Percentiles rank a stretch among this genome's conserved stretches.
Evolutionary conservation across 2,329 filamentous ascomycete species (phyloP).

Genomic region (Knufia fluminis): DNA sequence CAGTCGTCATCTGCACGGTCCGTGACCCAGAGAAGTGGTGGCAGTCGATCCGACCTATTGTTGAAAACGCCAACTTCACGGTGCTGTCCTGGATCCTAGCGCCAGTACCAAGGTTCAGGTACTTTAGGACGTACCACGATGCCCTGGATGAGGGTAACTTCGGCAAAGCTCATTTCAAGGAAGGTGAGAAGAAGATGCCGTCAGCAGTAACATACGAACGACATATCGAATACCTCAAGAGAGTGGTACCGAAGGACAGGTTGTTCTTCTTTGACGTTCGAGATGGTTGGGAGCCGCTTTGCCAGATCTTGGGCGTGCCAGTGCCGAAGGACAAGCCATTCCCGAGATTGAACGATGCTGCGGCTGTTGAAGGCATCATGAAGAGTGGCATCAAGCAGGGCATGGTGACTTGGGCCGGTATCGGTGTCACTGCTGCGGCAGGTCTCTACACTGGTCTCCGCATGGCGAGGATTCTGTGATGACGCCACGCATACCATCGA

Average conservation of each 20-base stretch:
- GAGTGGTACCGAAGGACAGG: constrained; percentile 24
- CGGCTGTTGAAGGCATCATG: constrained; percentile 21
- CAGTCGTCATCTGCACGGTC: constrained; percentile 38
- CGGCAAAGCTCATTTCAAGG: constrained; percentile 19
- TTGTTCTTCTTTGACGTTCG: constrained; percentile 31
- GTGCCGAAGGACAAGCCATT: constrained; percentile 23
- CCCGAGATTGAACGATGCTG: constrained; percentile 22
- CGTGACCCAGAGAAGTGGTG: constrained; percentile 37
- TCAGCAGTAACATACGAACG: constrained; percentile 21
- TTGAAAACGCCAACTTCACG: constrained; percentile 22
- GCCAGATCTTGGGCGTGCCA: constrained; percentile 22
- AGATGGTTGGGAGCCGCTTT: constrained; percentile 24
- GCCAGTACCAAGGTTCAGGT: constrained; percentile 19
- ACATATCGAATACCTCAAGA: constrained; percentile 22
- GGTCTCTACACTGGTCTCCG: constrained; percentile 7
- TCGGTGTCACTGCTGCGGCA: constrained; percentile 9
- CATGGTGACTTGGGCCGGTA: constrained; percentile 25
- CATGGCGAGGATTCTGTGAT: constrained; percentile 1
- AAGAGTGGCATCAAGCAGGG: constrained; percentile 24
- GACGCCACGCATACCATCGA: background rate
- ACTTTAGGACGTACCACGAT: constrained; percentile 21
- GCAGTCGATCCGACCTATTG: constrained; percentile 24
- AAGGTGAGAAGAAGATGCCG: constrained; percentile 18
- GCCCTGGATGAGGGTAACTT: constrained; percentile 20
- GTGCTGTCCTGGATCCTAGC: constrained; percentile 20